Evolutionary conservation across 108 stramenopile genomes (phyloP).

Genomic region (Skeletonema menzelii): DNA sequence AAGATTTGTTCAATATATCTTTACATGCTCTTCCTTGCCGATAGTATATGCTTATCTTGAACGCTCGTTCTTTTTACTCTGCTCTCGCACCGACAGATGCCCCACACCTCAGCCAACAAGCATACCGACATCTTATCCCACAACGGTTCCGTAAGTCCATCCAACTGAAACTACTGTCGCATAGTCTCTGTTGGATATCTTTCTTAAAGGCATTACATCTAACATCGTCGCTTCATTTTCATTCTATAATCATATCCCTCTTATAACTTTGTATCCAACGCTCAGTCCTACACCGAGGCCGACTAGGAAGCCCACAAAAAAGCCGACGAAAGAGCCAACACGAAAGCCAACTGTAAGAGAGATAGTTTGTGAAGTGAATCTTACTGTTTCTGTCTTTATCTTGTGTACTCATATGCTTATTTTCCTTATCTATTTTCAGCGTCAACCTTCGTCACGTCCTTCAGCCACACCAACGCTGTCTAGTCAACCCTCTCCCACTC

Average conservation of each 20-base stretch:
- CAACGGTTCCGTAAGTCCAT: background rate
- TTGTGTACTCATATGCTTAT: background rate
- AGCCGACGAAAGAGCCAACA: too few relatives aligned
- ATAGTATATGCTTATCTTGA: background rate
- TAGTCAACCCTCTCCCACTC: background rate
- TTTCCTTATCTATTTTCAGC: background rate
- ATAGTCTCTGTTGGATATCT: background rate
- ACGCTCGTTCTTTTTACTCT: background rate
- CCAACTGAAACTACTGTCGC: too few relatives aligned
- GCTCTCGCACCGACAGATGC: background rate
- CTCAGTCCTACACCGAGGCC: background rate
- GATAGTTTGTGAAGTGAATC: too few relatives aligned
- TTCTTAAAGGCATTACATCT: background rate
- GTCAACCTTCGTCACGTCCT: background rate
- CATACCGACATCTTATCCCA: background rate
- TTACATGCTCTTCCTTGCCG: too few relatives aligned
- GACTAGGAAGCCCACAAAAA: background rate
- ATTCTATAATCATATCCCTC: too few relatives aligned
- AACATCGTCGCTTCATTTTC: background rate
- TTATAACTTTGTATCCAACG: background rate
- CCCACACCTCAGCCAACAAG: background rate
- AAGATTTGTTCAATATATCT: too few relatives aligned
- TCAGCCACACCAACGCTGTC: background rate
- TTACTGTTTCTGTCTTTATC: background rate
- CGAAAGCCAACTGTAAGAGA: too few relatives aligned